Evolutionary conservation across 306 rosid species (phyloP).

Genomic region (Castanospermum australe): DNA sequence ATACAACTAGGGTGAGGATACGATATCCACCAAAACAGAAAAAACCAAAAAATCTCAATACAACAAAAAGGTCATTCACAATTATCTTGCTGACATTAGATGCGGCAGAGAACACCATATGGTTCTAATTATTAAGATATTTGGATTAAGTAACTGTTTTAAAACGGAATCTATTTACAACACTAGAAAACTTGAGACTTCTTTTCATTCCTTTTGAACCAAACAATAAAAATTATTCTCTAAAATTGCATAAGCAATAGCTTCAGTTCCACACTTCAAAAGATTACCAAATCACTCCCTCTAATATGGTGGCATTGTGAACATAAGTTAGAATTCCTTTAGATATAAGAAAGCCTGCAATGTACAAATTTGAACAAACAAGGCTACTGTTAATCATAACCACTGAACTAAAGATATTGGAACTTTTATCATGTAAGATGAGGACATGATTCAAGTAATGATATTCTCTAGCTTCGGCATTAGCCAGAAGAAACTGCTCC

Average conservation of each 20-base stretch:
- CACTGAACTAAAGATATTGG: neutral
- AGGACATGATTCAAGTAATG: neutral
- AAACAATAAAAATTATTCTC: constrained; percentile 43
- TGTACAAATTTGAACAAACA: neutral
- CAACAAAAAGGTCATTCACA: neutral
- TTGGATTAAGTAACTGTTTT: neutral
- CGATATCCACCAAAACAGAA: neutral
- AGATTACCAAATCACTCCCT: neutral
- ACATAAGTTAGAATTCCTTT: neutral
- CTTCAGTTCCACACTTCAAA: neutral
- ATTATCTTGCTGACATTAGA: no score
- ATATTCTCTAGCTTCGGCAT: neutral
- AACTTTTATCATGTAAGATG: neutral
- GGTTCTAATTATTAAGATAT: neutral
- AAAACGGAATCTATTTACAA: neutral
- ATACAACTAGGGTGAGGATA: neutral
- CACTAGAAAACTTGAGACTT: neutral
- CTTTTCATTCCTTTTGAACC: neutral
- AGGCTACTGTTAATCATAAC: neutral
- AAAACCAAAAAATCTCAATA: neutral
- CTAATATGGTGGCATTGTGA: neutral
- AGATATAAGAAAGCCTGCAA: neutral
- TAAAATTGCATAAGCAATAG: neutral
- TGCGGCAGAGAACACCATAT: neutral
- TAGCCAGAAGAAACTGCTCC: neutral